Percentiles rank a stretch among this genome's conserved stretches.
These are phyloP conservation scores for Picochlorum sp. DNA, from an alignment of 139 green algal genomes.

Conservation along the genomic window DNA sequence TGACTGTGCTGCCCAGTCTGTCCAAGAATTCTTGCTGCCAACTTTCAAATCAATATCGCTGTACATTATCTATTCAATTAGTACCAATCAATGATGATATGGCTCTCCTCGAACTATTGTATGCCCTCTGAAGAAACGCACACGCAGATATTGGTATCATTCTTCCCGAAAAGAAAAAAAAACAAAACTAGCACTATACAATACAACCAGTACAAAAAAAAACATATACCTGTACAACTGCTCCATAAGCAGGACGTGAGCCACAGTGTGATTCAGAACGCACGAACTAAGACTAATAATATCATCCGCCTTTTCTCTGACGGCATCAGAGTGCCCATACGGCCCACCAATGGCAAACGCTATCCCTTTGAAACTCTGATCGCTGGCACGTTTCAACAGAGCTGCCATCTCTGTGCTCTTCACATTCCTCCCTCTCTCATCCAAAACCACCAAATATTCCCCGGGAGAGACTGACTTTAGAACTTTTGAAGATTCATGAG, in stretches of 20 bases:
- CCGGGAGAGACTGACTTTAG: slow-evolving; percentile 23
- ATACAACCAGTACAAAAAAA: too few relatives aligned
- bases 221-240: too few relatives aligned
- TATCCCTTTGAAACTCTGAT: slow-evolving; percentile 20
- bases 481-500: slow-evolving; percentile 28
- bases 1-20: too few relatives aligned
- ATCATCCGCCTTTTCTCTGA: slow-evolving; percentile 36
- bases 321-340: slow-evolving; percentile 49
- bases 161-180: too few relatives aligned
- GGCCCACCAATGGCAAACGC: slow-evolving; percentile 66
- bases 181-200: too few relatives aligned
- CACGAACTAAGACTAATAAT: slow-evolving; percentile 42
- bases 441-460: slow-evolving; percentile 49
- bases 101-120: slow-evolving; percentile 68
- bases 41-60: too few relatives aligned
- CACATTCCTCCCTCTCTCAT: slow-evolving; percentile 49
- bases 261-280: slow-evolving; percentile 85
- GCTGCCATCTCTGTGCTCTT: slow-evolving; percentile 39
- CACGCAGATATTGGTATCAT: too few relatives aligned
- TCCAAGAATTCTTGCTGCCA: too few relatives aligned
- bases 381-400: slow-evolving; percentile 33
- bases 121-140: too few relatives aligned
- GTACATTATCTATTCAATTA: too few relatives aligned
- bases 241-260: slow-evolving; percentile 69
- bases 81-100: slow-evolving; percentile 80